Conservation (phyloP, 2,329 filamentous ascomycete species). For the Parascedosporium putredinis region DNA sequence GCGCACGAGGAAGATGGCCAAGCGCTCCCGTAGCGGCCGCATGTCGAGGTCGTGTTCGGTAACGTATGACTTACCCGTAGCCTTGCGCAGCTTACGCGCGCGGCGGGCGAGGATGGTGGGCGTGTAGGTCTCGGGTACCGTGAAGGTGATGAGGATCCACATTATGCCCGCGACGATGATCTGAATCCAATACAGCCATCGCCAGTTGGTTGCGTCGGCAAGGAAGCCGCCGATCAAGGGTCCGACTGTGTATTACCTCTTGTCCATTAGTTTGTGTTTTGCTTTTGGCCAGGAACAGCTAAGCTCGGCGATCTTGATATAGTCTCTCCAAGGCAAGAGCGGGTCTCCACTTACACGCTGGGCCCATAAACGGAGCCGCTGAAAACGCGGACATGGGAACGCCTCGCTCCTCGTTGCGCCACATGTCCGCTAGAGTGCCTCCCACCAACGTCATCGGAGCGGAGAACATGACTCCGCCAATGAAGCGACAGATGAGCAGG, state of each 20-base stretch:
- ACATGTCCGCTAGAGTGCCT: constrained; percentile 55
- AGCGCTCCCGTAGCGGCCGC: constrained; percentile 34
- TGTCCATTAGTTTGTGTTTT: background rate
- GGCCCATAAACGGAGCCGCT: constrained; percentile 53
- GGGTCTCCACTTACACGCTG: constrained; percentile 22
- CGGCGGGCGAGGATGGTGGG: constrained; percentile 45
- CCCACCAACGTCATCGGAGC: constrained; percentile 53
- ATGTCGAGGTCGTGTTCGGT: constrained; percentile 35
- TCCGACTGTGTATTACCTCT: constrained; percentile 21
- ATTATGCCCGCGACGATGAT: constrained; percentile 49
- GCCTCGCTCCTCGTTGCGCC: constrained; percentile 41
- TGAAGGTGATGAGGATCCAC: constrained; percentile 40
- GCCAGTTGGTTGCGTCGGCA: constrained; percentile 48
- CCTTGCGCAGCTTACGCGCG: constrained; percentile 37
- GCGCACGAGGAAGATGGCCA: constrained; percentile 46
- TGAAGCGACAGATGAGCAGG: constrained; percentile 58
- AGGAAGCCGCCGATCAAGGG: constrained; percentile 56
- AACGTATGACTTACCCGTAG: constrained; percentile 45
- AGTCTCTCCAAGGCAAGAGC: too few species aligned
- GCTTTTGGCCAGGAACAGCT: too few species aligned
- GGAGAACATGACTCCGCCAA: constrained; percentile 52
- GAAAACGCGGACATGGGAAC: constrained; percentile 50
- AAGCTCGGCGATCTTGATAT: too few species aligned
- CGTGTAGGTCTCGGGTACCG: constrained; percentile 51
- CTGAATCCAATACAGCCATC: constrained; percentile 54